Base-by-base conservation (phyloP, 2,329 filamentous ascomycete genomes). In the Incumbomyces lentus region DNA sequence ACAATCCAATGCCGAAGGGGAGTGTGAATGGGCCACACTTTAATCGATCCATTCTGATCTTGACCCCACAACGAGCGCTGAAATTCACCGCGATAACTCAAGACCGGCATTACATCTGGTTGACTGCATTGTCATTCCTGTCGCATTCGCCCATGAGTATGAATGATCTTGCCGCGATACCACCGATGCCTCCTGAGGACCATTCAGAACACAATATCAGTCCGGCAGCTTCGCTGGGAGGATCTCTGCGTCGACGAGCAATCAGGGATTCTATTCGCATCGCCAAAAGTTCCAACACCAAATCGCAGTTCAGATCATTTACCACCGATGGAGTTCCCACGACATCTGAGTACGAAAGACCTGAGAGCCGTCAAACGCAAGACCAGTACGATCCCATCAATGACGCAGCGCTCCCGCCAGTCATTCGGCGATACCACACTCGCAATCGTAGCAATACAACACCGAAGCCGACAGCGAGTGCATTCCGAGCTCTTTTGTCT, bases 71-170 rank as follows among this genome's bases (percentile, higher is more conserved):
- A 58, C 79, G 92, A 57, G 92, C 92, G 1, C 74, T 98, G 48
- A 98, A 98, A 62, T 96, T 98, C 63, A 98, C 92, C 0, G 86
- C 92, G 0, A 71, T 76, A 13, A 83, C 80, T 17, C 71, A 82
- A 30, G 92, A 96, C 55, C 81, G 92, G 13, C 92, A 98, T 64
- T 94, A 93, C 59, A 70, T 95, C 40, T 98, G 92, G 92, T 71
- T 98, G 48, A 95, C 87, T 16, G 87, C 92, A 1, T 72, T 98
- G 16, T 95, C 89, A 0, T 98, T 96, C 76, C 73, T 98, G 29
- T 89, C 90, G 11, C 88, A 95, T 62, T 94, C 89, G 1, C 79
- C 83, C 13, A 83, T 90, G 58, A 81, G 83, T 1, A 75, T 90
- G 4, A 85, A 86, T 1, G 86, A 92, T 44, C 78, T 88, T 13